These are phyloP conservation scores for Chaetoceros tenuissimus DNA, from an alignment of 108 stramenopile genomes.

Conservation along the genomic window DNA sequence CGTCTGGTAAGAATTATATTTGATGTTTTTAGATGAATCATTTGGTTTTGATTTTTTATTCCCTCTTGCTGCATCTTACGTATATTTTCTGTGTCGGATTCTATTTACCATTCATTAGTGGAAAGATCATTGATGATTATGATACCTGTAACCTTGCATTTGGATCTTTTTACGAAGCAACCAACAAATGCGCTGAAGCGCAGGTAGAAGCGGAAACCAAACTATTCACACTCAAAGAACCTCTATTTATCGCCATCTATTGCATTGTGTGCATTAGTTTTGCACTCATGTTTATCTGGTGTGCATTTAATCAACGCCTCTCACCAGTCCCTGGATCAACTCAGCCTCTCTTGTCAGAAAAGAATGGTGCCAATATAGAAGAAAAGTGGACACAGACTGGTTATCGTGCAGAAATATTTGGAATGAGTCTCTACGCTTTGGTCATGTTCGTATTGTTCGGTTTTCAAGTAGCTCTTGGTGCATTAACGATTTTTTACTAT, in stretches of 20 bases:
- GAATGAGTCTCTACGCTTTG: constrained; percentile 25
- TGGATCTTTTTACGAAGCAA: constrained; percentile 2
- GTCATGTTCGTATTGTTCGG: constrained; percentile 22
- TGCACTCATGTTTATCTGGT: constrained; percentile 33
- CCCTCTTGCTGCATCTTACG: constrained; percentile 5
- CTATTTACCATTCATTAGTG: neutral
- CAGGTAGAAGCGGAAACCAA: constrained; percentile 21
- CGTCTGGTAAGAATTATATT: constrained; percentile 22
- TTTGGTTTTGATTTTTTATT: constrained; percentile 8
- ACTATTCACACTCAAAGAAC: constrained; percentile 20
- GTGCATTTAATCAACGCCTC: constrained; percentile 40
- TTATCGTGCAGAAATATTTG: constrained; percentile 35
- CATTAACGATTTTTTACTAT: constrained; percentile 30
- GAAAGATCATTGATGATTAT: constrained; percentile 4
- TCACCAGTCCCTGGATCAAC: constrained; percentile 24
- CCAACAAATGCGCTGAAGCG: constrained; percentile 7
- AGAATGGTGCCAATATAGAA: neutral
- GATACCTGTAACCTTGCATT: constrained; percentile 11
- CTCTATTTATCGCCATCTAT: constrained; percentile 32
- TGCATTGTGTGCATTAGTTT: constrained; percentile 19
- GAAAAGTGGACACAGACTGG: constrained; percentile 37
- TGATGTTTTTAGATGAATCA: too few species aligned
- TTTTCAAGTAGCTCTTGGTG: constrained; percentile 22
- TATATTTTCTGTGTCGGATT: neutral
- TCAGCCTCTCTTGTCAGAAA: constrained; percentile 7